Conservation (phyloP, 108 stramenopile species). For the Skeletonema potamos region DNA sequence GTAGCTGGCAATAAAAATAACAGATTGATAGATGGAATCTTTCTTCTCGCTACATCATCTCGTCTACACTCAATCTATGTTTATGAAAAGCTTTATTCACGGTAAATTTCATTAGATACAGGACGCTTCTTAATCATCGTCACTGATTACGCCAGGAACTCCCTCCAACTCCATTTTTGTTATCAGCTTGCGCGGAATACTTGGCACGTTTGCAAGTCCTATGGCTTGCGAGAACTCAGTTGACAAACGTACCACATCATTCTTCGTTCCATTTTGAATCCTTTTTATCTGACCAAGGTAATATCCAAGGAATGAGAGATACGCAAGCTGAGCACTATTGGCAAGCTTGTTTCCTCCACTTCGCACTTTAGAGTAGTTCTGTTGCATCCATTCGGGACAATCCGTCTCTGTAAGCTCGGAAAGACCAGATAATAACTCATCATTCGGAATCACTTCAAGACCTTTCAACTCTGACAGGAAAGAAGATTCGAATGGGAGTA, state of each 20-base stretch:
- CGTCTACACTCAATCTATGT: not conserved
- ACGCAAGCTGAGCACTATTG: constrained; percentile 39
- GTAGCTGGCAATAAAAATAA: not conserved
- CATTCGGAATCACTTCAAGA: constrained; percentile 22
- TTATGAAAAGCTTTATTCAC: not conserved
- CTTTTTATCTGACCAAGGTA: constrained; percentile 60
- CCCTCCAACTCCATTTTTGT: constrained; percentile 38
- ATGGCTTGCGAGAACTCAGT: constrained; percentile 51
- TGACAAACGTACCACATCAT: constrained; percentile 47
- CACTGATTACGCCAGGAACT: constrained; percentile 15
- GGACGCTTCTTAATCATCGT: not conserved
- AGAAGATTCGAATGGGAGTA: constrained; percentile 41
- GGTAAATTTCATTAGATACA: not conserved
- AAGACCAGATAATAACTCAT: constrained; percentile 3
- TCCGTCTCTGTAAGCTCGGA: not conserved
- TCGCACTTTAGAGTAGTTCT: constrained; percentile 22
- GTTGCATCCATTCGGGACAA: constrained; percentile 24
- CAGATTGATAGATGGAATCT: not conserved
- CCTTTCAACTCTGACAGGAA: constrained; percentile 49
- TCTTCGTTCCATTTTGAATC: constrained; percentile 30
- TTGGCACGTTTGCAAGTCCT: constrained; percentile 38
- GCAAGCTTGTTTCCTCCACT: constrained; percentile 45
- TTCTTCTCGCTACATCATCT: not conserved
- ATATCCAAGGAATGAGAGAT: constrained; percentile 77
- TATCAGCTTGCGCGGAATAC: constrained; percentile 18